Evolutionary conservation across 768 basidiomycete species (phyloP), one percentile per base, ranked within the genome.

Genomic region (Cyathus striatus): DNA sequence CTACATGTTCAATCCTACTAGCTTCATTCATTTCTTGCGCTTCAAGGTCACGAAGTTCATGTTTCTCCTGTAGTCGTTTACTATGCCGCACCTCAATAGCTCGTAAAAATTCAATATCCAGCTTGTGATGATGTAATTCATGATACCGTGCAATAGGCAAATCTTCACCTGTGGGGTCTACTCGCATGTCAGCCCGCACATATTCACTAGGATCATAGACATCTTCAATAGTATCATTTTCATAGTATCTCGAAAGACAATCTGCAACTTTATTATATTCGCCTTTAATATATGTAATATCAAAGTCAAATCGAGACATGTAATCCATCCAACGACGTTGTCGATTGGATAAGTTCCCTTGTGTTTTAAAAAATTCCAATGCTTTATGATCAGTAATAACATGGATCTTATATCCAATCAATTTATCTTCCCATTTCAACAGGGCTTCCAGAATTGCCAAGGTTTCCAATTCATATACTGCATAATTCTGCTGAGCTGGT

Each of bases 391-490:
- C n/a, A n/a, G n/a, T n/a, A n/a, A n/a, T n/a, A n/a, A n/a, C n/a
- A n/a, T n/a, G n/a, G n/a, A n/a, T n/a, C n/a, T n/a, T 37, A 22
- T 47, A 49, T 12, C 63, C 57, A 0, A 65, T 36, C 0, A 63
- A 47, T 23, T 62, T 61, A 25, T 63, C 59, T 48, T 62, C 57
- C 61, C 58, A 65, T 38, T 62, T 62, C 3, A 54, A 21, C 2
- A 65, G 38, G 0, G 53, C 53, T 38, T 59, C 50, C 1, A 61
- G 42, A 1, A 58, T 53, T 1, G 56, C n/a, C n/a, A n/a, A n/a
- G n/a, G n/a, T n/a, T n/a, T n/a, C n/a, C n/a, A n/a, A n/a, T n/a
- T n/a, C n/a, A n/a, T n/a, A n/a, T n/a, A n/a, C n/a, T n/a, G n/a
- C n/a, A n/a, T n/a, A n/a, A n/a, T n/a, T n/a, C n/a, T 49, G 45